Evolutionary conservation across 2,329 filamentous ascomycete genomes (phyloP).

Genomic region (Aspergillus luchuensis): DNA sequence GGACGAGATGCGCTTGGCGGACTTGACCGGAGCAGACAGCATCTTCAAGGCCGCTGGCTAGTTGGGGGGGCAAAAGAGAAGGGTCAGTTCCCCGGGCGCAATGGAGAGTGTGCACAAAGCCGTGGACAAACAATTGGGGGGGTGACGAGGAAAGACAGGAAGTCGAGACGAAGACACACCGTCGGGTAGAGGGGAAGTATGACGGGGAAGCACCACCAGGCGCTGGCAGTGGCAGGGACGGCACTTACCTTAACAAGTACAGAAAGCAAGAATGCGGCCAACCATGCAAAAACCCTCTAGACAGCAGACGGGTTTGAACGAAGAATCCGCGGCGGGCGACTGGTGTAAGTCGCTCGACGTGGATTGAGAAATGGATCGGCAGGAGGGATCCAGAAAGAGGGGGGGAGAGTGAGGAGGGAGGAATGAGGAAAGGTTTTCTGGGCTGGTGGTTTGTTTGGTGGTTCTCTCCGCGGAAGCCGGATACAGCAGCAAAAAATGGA

Average conservation of each 20-base stretch:
- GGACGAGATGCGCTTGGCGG: slow-evolving; percentile 49
- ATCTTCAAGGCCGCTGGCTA: slow-evolving; percentile 27
- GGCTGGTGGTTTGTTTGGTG: background rate
- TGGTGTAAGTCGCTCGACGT: slow-evolving; percentile 11
- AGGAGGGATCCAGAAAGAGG: slow-evolving; percentile 32
- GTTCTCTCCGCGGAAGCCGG: slow-evolving; percentile 2
- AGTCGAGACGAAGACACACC: slow-evolving; percentile 10
- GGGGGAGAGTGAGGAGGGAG: slow-evolving; percentile 6
- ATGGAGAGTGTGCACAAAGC: background rate
- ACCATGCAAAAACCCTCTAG: slow-evolving; percentile 18
- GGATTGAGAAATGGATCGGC: slow-evolving; percentile 40
- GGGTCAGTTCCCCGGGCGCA: slow-evolving; percentile 3
- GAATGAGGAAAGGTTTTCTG: background rate
- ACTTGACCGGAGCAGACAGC: slow-evolving; percentile 46
- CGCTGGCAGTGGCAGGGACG: slow-evolving; percentile 5
- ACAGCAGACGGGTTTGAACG: background rate
- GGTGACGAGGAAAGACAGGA: slow-evolving; percentile 5
- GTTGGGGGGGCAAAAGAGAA: slow-evolving; percentile 6
- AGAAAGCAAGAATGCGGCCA: slow-evolving; percentile 25
- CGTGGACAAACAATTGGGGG: slow-evolving; percentile 1
- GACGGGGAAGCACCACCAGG: slow-evolving; percentile 1
- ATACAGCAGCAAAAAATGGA: background rate
- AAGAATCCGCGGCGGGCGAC: slow-evolving; percentile 12
- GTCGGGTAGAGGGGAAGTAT: slow-evolving; percentile 9
- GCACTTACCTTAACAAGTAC: slow-evolving; percentile 15